A percentile compares a stretch with the other conserved stretches of the same genome.
Conservation (phyloP, 2,329 filamentous ascomycete species). For the Ambrosiella xylebori region DNA sequence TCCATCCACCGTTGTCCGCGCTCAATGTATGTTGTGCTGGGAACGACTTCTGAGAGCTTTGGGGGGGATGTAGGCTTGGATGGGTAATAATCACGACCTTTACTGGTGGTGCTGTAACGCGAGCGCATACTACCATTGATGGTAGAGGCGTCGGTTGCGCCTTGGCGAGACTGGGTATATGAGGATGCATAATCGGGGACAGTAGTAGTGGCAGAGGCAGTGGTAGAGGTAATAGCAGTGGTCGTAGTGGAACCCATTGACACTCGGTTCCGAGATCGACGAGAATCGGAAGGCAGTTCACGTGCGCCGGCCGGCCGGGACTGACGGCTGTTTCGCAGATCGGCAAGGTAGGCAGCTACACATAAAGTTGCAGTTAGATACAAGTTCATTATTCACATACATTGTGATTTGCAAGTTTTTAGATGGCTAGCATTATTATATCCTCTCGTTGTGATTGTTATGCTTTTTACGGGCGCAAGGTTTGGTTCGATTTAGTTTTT, state of each 20-base stretch:
- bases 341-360: slow-evolving; percentile 51
- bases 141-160: slow-evolving; percentile 9
- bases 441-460: neutral
- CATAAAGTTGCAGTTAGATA: slow-evolving; percentile 14
- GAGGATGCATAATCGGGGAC: slow-evolving; percentile 10
- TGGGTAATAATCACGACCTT: slow-evolving; percentile 36
- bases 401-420: too few relatives aligned
- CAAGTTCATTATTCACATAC: neutral
- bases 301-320: slow-evolving; percentile 54
- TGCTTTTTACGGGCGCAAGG: neutral
- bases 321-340: slow-evolving; percentile 50
- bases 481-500: neutral
- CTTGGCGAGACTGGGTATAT: slow-evolving; percentile 9
- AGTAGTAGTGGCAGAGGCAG: slow-evolving; percentile 8
- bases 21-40: slow-evolving; percentile 54
- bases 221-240: slow-evolving; percentile 4
- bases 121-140: slow-evolving; percentile 27
- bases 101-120: slow-evolving; percentile 29
- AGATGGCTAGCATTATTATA: neutral
- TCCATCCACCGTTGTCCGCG: slow-evolving; percentile 63
- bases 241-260: slow-evolving; percentile 11
- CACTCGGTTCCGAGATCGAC: slow-evolving; percentile 16
- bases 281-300: slow-evolving; percentile 19
- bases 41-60: slow-evolving; percentile 43
- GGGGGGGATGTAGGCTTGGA: slow-evolving; percentile 26